Conservation (phyloP, 2,329 filamentous ascomycete genomes). For the Rhexocercosporidium sp. region DNA sequence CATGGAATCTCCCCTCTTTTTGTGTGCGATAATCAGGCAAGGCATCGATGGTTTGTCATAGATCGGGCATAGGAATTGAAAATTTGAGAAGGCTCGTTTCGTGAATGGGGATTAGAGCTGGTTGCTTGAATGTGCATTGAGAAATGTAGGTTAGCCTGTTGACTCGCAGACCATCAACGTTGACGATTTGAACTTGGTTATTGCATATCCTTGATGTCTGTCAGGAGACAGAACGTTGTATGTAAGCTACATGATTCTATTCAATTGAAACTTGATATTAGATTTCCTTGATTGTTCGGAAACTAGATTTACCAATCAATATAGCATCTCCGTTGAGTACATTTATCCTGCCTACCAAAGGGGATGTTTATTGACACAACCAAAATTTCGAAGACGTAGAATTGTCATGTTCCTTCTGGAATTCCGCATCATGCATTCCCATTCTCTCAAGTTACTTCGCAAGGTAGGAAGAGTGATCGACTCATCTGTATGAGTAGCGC, state of each 20-base stretch:
- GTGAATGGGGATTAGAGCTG: too few species aligned
- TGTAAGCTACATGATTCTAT: too few species aligned
- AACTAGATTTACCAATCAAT: too few species aligned
- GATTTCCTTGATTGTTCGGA: too few species aligned
- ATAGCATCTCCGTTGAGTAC: too few species aligned
- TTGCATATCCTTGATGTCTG: too few species aligned
- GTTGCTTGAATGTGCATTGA: background rate
- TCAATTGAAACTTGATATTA: too few species aligned
- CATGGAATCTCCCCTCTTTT: conserved; percentile 24
- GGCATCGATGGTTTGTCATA: conserved; percentile 2
- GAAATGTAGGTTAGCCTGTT: background rate
- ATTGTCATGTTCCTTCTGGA: background rate
- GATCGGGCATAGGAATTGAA: conserved; percentile 15
- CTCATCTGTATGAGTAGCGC: background rate
- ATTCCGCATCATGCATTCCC: background rate
- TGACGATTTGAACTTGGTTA: too few species aligned
- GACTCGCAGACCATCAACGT: background rate
- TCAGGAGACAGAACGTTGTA: too few species aligned
- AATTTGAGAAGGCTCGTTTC: background rate
- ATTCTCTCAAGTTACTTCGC: background rate
- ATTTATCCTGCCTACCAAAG: too few species aligned
- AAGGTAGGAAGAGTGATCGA: background rate
- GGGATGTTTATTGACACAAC: too few species aligned
- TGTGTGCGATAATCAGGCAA: conserved; percentile 14
- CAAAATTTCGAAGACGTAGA: too few species aligned